phyloP scores from a whole-genome alignment of 2,329 filamentous ascomycete species.

The Colletotrichum viniferum region DNA sequence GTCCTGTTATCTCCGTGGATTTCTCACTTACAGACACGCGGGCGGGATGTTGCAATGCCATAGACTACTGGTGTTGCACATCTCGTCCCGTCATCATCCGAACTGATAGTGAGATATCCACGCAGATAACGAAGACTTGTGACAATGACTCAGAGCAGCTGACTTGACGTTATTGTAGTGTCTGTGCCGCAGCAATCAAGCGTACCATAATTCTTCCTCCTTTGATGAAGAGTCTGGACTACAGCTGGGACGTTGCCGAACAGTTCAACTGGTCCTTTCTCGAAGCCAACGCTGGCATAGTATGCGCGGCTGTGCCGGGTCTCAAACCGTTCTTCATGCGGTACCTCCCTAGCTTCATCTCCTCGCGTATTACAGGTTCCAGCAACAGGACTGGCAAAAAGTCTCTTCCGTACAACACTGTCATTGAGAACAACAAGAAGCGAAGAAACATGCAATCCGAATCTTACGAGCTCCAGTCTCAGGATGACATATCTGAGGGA shows the following conservation, averaged over 20 bases:
- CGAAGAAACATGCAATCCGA: neutral
- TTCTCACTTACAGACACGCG: no score
- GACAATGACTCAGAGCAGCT: fast-evolving
- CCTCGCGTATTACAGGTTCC: neutral
- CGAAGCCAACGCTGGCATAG: conserved; percentile 11
- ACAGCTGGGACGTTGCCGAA: conserved; percentile 28
- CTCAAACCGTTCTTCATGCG: conserved; percentile 24
- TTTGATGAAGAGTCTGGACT: conserved; percentile 27
- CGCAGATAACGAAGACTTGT: neutral
- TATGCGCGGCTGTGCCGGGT: conserved; percentile 2
- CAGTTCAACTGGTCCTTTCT: conserved; percentile 31
- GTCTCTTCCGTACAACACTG: neutral
- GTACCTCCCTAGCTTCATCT: conserved; percentile 11
- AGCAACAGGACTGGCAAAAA: neutral
- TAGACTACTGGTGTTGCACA: no score
- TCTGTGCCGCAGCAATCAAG: conserved; percentile 32
- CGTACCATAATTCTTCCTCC: conserved; percentile 30
- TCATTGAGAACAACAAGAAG: neutral
- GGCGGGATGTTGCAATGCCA: no score
- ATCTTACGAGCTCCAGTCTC: neutral
- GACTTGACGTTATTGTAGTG: neutral
- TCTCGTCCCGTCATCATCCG: neutral
- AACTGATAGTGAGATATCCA: neutral
- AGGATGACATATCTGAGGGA: neutral
- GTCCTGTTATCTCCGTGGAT: no score